These are phyloP conservation scores for Lentinula sp. DNA, from an alignment of 768 basidiomycete species.

Conservation along the genomic window DNA sequence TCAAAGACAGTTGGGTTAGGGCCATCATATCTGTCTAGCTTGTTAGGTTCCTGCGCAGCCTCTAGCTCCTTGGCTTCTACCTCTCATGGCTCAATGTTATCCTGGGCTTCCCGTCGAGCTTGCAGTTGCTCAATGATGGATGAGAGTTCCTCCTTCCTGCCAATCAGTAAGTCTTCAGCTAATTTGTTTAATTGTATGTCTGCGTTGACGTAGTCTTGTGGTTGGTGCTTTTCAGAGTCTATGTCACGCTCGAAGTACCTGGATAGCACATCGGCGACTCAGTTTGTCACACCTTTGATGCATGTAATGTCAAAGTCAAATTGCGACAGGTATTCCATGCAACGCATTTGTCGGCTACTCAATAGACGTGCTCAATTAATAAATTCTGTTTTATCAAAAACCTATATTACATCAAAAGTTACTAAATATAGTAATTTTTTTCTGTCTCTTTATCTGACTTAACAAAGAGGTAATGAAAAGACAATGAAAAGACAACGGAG, in stretches of 20 bases:
- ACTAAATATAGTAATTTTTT: too few relatives aligned
- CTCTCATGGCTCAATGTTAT: neutral
- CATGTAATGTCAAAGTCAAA: constrained; percentile 22
- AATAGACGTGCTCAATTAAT: too few relatives aligned
- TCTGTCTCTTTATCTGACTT: too few relatives aligned
- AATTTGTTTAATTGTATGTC: constrained; percentile 16
- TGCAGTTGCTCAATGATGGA: neutral
- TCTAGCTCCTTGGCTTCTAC: neutral
- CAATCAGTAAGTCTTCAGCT: neutral
- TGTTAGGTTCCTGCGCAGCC: neutral
- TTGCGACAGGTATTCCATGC: constrained; percentile 22
- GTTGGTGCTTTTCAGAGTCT: constrained; percentile 5
- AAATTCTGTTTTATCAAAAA: too few relatives aligned
- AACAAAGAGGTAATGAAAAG: too few relatives aligned
- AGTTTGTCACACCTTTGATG: constrained; percentile 19
- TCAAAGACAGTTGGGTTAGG: neutral
- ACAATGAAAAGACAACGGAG: too few relatives aligned
- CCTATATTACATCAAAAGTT: too few relatives aligned
- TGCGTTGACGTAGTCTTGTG: constrained; percentile 15
- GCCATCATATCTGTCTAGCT: neutral
- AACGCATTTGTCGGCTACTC: constrained; percentile 17
- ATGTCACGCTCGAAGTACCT: constrained; percentile 23
- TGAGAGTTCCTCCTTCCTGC: neutral
- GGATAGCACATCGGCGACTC: constrained; percentile 24
- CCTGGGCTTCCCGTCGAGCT: neutral